Evolutionary conservation across 805 yeast genomes (phyloP), one percentile per base, ranked within the genome.

Genomic region (Yarrowia bubula): DNA sequence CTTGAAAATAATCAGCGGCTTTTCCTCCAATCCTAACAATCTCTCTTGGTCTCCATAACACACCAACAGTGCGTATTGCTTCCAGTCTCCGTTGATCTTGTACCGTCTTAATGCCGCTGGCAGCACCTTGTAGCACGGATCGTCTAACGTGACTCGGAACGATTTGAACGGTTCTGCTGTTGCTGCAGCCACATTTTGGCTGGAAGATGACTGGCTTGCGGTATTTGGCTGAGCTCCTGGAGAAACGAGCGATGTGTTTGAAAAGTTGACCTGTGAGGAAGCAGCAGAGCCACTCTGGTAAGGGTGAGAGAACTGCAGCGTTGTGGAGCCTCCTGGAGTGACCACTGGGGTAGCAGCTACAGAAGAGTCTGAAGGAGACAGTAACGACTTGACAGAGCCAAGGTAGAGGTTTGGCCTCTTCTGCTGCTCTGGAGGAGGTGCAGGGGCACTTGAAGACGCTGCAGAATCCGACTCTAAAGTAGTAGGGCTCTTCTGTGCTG

Each of bases 21-120:
- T 89, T 72, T 93, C 99, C 32, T 90, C 90, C 68, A 89, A 79
- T 42, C 88, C 90, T 53, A 95, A 76, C 9, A 92, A 84, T 33
- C 97, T 79, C 72, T 93, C 98, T 71, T 88, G 88, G 73, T 92
- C 97, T 28, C 95, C 97, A 73, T 90, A 92, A 72, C 96, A 89
- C 14, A 93, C 89, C 15, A 92, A 92, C 61, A 93, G 78, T 1
- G 92, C 96, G 73, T 92, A 93, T 71, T 90, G 88, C 62, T 89
- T 82, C 92, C 97, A 89, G 72, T 91, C 97, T 61, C 84, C 87
- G 37, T 85, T 83, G 57, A 93, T 81, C 66, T 86, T 86, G 76
- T 92, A 96, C 67, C 96, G 82, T 69, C 87, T 85, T 89, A 91
- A 87, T 5, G 97, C 97, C 39, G 88, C 90, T 71, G 90, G 96